Percentiles rank a stretch among this genome's conserved stretches.
These are phyloP conservation scores for Termitomyces sp. DNA, from an alignment of 768 basidiomycete genomes.

Conservation along the genomic window DNA sequence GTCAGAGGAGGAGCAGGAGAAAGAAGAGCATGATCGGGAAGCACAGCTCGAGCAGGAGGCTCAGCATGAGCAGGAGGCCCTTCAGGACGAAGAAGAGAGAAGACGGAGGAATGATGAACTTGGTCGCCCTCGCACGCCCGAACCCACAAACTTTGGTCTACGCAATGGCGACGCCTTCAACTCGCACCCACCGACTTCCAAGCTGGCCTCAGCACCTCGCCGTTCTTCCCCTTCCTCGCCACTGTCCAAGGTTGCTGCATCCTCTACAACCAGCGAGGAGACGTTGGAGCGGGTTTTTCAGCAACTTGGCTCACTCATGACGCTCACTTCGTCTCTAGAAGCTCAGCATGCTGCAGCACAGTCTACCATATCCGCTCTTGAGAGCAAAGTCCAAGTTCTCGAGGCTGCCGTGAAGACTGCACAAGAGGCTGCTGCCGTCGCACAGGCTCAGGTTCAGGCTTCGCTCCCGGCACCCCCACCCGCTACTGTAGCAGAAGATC, in stretches of 20 bases:
- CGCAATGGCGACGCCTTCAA: constrained; percentile 20
- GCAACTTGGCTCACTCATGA: constrained; percentile 75
- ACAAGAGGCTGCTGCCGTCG: constrained; percentile 35
- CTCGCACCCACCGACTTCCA: constrained; percentile 7
- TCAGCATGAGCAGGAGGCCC: constrained; percentile 42
- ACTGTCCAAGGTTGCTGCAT: constrained; percentile 17
- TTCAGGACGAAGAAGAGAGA: constrained; percentile 46
- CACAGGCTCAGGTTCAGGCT: constrained; percentile 3
- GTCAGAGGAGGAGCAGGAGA: constrained; percentile 16
- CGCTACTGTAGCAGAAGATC: constrained; percentile 25
- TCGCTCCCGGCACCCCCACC: constrained; percentile 6
- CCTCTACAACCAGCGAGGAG: constrained; percentile 45
- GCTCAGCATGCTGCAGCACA: constrained; percentile 77
- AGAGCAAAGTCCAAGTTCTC: constrained; percentile 64
- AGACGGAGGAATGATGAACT: constrained; percentile 53
- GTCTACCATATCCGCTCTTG: constrained; percentile 63
- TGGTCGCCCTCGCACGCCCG: constrained; percentile 77
- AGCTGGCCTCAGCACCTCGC: constrained; percentile 8
- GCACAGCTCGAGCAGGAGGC: constrained; percentile 25
- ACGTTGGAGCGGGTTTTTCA: constrained; percentile 57
- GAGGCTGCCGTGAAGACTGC: constrained; percentile 54
- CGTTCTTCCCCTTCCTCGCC: constrained; percentile 24
- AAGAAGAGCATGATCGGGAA: constrained; percentile 11
- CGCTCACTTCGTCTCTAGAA: constrained; percentile 70
- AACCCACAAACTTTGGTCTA: constrained; percentile 53